Base-by-base conservation (phyloP, 2,329 filamentous ascomycete species). In the Aspergillus novoparasiticus region DNA sequence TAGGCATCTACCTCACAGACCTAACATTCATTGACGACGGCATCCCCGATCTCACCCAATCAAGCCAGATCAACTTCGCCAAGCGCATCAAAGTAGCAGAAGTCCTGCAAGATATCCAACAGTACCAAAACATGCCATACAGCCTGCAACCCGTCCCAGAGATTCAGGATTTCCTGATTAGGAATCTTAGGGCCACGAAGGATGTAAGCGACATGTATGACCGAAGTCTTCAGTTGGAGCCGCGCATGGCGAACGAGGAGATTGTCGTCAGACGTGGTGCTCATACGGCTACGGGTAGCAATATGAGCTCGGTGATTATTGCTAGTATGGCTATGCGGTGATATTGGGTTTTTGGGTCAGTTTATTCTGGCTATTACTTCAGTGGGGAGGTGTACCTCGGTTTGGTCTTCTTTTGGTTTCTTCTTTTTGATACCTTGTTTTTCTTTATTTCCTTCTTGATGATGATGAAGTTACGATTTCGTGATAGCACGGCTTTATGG, bases 191-290 rank as follows among this genome's bases (percentile, higher is more conserved):
- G 79, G 89, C 89, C 16, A 93, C 94, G 2, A 90, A 91, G 51
- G 93, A 97, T 75, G 92, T 97, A 64, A 92, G 97, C 76, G 93
- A 97, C 81, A 96, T 97, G 94, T 97, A 97, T 82, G 92, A 97
- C 79, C 93, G 92, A 84, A 96, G 92, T 80, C 83, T 97, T 79
- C 84, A 88, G 72, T 87, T 97, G 61, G 94, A 98, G 79, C 94
- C 94, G 65, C 87, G 94, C 70, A 94, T 97, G 81, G 86, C 93
- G 72, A 94, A 97, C 81, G 94, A 97, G 75, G 94, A 97, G 81
- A 96, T 96, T 84, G 6, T 65, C 16, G 96, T 96, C 83, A 93
- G 58, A 14, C 34, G 56, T 6, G 43, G 39, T 1, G 58, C 43
- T n/a, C 65, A 67, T 48, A 57, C 61, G 0, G 59, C 66, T 1